Conservation (phyloP, 306 rosid species). For the Gleditsia sinensis region DNA sequence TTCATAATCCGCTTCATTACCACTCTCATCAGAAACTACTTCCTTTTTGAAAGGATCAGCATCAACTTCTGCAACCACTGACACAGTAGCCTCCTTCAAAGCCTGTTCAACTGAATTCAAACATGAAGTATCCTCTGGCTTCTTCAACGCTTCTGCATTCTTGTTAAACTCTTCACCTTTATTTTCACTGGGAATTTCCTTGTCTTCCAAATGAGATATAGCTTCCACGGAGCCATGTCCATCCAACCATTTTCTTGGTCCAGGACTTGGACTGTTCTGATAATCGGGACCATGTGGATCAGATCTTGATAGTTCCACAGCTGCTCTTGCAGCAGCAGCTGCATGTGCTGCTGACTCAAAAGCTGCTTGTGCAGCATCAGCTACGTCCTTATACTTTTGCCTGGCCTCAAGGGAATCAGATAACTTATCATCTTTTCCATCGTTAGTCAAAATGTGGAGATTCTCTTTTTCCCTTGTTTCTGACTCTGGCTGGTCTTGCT, state of each 20-base stretch:
- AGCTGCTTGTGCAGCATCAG: conserved; percentile 96
- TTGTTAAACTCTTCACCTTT: conserved; percentile 25
- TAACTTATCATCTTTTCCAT: conserved; percentile 43
- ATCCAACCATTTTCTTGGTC: conserved; percentile 32
- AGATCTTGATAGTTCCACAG: conserved; percentile 75
- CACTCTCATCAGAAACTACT: conserved; percentile 56
- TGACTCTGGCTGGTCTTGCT: conserved; percentile 37
- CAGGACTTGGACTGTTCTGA: conserved; percentile 43
- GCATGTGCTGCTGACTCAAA: conserved; percentile 91
- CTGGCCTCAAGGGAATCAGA: conserved; percentile 48
- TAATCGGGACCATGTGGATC: conserved; percentile 62
- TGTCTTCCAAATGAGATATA: conserved; percentile 30
- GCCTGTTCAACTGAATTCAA: conserved; percentile 39
- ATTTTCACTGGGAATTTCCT: conserved; percentile 35
- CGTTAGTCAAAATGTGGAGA: conserved; percentile 30
- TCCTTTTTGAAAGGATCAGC: conserved; percentile 40
- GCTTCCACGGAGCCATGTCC: conserved; percentile 26
- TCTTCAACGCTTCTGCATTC: conserved; percentile 28
- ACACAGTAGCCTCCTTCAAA: conserved; percentile 27
- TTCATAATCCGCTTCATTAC: conserved; percentile 38
- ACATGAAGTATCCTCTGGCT: conserved; percentile 38
- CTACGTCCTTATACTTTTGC: conserved; percentile 72
- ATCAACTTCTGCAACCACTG: conserved; percentile 31
- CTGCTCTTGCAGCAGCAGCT: conserved; percentile 92
- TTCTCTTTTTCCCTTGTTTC: conserved; percentile 36